These are phyloP conservation scores for Trichoderma koningiopsis DNA, from an alignment of 2,329 filamentous ascomycete genomes.

Conservation along the genomic window DNA sequence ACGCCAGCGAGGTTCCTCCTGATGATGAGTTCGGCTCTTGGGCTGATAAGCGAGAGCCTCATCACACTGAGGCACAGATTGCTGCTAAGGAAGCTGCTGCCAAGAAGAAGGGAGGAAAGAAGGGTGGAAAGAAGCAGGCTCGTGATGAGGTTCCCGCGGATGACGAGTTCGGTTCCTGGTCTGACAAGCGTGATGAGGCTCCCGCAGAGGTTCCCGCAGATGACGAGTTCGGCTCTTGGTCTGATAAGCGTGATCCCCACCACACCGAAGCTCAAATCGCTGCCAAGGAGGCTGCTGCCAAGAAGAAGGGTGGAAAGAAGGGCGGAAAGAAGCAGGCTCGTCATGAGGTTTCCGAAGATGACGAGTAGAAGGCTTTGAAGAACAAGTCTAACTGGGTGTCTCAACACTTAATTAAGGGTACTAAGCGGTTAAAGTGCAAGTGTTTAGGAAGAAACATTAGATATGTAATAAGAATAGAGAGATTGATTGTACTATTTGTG, in stretches of 20 bases:
- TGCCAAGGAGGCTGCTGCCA: background rate
- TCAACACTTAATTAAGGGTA: too few relatives aligned
- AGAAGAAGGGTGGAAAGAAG: too few relatives aligned
- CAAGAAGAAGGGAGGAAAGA: background rate
- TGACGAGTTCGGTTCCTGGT: conserved; percentile 4
- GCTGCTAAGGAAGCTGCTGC: conserved; percentile 5
- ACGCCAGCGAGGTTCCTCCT: too few relatives aligned
- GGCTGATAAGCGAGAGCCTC: background rate
- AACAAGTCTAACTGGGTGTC: too few relatives aligned
- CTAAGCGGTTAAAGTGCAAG: too few relatives aligned
- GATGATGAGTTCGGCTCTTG: too few relatives aligned
- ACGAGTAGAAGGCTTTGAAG: background rate
- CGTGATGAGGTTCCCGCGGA: conserved; percentile 1
- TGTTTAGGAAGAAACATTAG: too few relatives aligned
- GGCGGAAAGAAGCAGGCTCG: too few relatives aligned
- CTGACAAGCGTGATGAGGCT: conserved; percentile 3
- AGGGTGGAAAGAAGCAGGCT: background rate
- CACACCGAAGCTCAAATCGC: conserved; percentile 6
- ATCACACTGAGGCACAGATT: background rate
- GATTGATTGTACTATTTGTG: too few relatives aligned
- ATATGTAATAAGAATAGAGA: too few relatives aligned
- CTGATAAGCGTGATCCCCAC: background rate
- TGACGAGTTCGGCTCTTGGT: too few relatives aligned
- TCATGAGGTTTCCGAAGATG: background rate
- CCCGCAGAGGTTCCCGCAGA: too few relatives aligned